Base-by-base conservation (phyloP, 257 asterid species). In the Ajuga chamaepitys region DNA sequence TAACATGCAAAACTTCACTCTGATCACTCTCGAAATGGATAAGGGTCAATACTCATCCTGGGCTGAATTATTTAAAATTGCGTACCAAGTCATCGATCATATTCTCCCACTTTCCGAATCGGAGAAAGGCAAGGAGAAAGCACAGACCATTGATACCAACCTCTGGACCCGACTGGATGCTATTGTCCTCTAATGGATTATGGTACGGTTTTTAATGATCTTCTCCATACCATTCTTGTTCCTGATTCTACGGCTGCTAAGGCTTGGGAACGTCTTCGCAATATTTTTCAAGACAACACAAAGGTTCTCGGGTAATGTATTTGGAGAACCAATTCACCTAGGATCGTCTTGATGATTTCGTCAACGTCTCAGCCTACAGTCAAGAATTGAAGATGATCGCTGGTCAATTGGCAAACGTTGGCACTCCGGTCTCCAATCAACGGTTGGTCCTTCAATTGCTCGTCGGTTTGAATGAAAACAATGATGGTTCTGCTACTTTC, bases 281-380 rank as follows among this genome's bases (percentile, higher is more conserved):
- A 14, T 21, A 64, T 72, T 2, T 64, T 64, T 25, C 61, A 55
- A 2, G 77, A 72, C 5, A 72, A 64, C 40, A n/a, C n/a, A 64
- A 72, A 5, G 16, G 57, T 11, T 46, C 58, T 0, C n/a, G 67
- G 0, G 70, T 61, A 0, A 61, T 66, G 0, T 14, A 18, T 11
- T 34, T 72, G 5, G 76, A 71, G 22, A 20, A 64, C 0, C 40
- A 71, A 4, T 64, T 71, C 60, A 5, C 72, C 0, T n/a, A 57
- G 7, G 9, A 21, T 0, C 26, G 14, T 3, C 62, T 62, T 44
- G 0, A 18, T 30, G 26, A 64, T 65, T 38, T 20, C 73, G 2
- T 30, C 37, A 1, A 30, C 7, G 37, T 30, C 37, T 3, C n/a
- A n/a, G 37, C 37, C 5, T 30, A 30, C 7, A 1, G 34, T 9